Base-by-base conservation (phyloP, 768 basidiomycete species). In the Suillus americanus region DNA sequence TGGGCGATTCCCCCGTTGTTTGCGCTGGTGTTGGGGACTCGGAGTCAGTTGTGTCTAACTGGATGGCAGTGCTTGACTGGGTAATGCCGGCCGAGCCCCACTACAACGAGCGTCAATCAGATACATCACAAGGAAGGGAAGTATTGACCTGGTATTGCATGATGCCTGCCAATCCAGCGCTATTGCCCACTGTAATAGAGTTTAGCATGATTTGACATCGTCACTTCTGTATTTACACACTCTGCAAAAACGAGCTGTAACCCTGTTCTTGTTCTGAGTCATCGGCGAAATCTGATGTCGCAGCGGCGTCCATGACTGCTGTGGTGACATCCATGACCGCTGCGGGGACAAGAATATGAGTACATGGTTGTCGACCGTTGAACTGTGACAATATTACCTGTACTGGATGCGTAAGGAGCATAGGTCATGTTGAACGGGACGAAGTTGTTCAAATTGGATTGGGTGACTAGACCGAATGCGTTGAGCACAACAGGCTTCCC, bases 381-480 rank as follows among this genome's bases (percentile, higher is more conserved):
- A 61, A 40, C 62, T 57, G 2, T 10, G 38, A 59, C 10, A 12
- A 16, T 70, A 46, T 33, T 67, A 77, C 78, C 63, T n/a, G 63
- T 33, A 59, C 79, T 75, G 35, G 79, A 51, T 37, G 75, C 79
- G 65, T 80, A 81, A n/a, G 82, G 82, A 72, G 64, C 76, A 64
- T 63, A 77, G 62, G 82, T 79, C 45, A 74, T 72, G 69, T 90
- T 87, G 79, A 90, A 90, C 0, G 89, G 87, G 6, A 87, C 85
- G 63, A 86, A 91, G 67, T 73, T 72, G 14, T 80, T 77, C 0
- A 82, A 71, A 73, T 85, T 88, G 40, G 71, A 62, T 65, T 85
- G 81, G 0, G 88, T 86, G 28, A 90, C 86, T 55, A 90, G 77
- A 78, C 89, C 89, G 61, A 90, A 87, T 2, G 78, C 84, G 38